Evolutionary conservation across 805 yeast genomes (phyloP).

Genomic region (Wickerhamiella brachini): DNA sequence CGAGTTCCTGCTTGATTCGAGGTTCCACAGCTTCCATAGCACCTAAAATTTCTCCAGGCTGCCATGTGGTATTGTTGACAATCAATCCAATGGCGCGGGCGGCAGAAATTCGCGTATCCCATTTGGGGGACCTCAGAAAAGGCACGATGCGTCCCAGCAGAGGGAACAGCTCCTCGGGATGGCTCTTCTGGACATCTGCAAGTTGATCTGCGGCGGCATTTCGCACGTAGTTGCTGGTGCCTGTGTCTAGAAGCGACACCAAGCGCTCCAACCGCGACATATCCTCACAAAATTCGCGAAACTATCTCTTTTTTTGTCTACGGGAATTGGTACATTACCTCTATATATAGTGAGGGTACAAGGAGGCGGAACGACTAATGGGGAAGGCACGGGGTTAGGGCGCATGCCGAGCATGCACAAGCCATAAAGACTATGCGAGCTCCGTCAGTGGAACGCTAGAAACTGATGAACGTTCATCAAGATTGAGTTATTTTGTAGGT

Average conservation of each 20-base stretch:
- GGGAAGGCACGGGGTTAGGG: neutral
- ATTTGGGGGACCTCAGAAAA: conserved; percentile 60
- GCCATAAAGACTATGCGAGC: too few species aligned
- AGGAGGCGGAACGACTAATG: neutral
- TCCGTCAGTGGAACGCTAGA: too few species aligned
- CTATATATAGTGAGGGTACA: neutral
- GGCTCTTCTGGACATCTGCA: conserved; percentile 84
- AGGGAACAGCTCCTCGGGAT: conserved; percentile 82
- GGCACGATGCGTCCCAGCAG: conserved; percentile 85
- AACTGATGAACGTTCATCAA: too few species aligned
- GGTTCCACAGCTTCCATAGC: conserved; percentile 13
- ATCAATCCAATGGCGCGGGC: conserved; percentile 93
- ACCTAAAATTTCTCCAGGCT: conserved; percentile 46
- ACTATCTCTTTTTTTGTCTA: neutral
- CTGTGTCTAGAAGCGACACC: conserved; percentile 60
- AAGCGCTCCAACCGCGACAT: conserved; percentile 23
- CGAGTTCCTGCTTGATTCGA: conserved; percentile 3
- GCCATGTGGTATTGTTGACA: conserved; percentile 72
- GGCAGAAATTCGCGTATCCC: conserved; percentile 96
- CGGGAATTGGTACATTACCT: neutral
- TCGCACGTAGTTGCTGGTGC: conserved; percentile 84
- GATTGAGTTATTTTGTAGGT: too few species aligned
- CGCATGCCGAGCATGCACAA: neutral
- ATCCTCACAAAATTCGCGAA: neutral
- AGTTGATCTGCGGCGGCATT: conserved; percentile 96